Percentiles rank a stretch among this genome's conserved stretches.
phyloP scores from a whole-genome alignment of 805 yeast genomes.

The Torulaspora maleeae region DNA sequence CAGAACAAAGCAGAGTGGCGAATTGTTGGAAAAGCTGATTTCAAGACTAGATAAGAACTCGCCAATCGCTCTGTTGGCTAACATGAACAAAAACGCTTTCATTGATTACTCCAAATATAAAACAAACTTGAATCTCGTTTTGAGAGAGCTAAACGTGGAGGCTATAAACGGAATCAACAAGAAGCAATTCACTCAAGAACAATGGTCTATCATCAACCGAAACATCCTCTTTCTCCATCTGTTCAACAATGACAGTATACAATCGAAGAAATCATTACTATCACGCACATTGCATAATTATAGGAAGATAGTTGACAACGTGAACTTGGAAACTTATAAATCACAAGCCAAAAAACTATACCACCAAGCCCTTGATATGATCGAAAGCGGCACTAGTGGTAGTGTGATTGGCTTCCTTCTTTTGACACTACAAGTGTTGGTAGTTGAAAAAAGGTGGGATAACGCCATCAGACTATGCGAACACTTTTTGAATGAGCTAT shows the following conservation, averaged over 20 bases:
- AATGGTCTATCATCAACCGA: constrained; percentile 23
- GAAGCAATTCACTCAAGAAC: constrained; percentile 26
- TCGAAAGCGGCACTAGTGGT: constrained; percentile 22
- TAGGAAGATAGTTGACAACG: constrained; percentile 21
- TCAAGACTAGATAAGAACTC: constrained; percentile 21
- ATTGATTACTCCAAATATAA: constrained; percentile 31
- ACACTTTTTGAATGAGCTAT: constrained; percentile 17
- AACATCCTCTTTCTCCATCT: constrained; percentile 25
- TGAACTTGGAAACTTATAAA: constrained; percentile 27
- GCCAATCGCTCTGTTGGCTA: constrained; percentile 30
- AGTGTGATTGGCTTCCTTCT: constrained; percentile 25
- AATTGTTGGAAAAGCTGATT: constrained; percentile 37
- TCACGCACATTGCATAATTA: constrained; percentile 27
- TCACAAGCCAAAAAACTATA: constrained; percentile 32
- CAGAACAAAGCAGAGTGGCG: constrained; percentile 35
- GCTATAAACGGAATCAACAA: constrained; percentile 19
- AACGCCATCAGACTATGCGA: constrained; percentile 31
- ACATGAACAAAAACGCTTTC: constrained; percentile 32
- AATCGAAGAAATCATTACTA: constrained; percentile 16
- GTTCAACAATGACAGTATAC: constrained; percentile 26
- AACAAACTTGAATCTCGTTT: constrained; percentile 29
- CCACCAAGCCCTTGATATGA: constrained; percentile 20
- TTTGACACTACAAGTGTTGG: constrained; percentile 28
- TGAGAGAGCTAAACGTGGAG: constrained; percentile 36
- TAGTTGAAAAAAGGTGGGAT: constrained; percentile 28